Base-by-base conservation (phyloP, 2,329 filamentous ascomycete species). In the Nothopassalora personata region DNA sequence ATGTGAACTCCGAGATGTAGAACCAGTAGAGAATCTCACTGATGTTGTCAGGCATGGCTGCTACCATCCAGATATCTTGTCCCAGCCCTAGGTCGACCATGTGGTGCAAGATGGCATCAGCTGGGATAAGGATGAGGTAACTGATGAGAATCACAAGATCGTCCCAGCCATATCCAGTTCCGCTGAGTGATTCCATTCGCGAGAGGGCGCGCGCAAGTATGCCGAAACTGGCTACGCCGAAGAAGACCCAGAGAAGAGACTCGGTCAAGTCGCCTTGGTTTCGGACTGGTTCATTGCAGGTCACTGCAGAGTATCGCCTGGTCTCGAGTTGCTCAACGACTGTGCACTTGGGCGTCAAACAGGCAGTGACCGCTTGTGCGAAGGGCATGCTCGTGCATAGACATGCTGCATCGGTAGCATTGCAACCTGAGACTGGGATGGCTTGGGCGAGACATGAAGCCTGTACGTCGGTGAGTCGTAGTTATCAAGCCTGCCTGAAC, bases 21-120 rank as follows among this genome's bases (percentile, higher is more conserved):
- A 65, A 64, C 34, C 49, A 54, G 49, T 60, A 59, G 39, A 65
- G 45, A 18, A 64, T 56, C 19, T 33, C 49, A 18, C 54, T 62
- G 49, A 65, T 62, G 15, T 64, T 39, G 31, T 51, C 33, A 7
- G 51, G 28, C 5, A 53, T 50, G 23, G 56, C 33, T 3, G 18
- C 19, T 6, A 65, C 34, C 57, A 62, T 62, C 63, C 63, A 65
- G 30, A 65, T 62, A 27, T 65, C 63, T 23, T 58, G 53, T 10
- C 63, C 63, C 11, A 65, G 57, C 15, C 63, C 63, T n/a, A 43
- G 36, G 5, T 36, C 23, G 8, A 54, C 51, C 60, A 65, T 65
- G 8, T 53, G 33, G 46, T 57, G 45, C 15, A 64, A 49, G 36
- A 64, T 43, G 8, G 39, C 53, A 23, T 64, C 53, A 13, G 53